phyloP scores from a whole-genome alignment of 202 grass and related monocot genomes.

The Schoenoplectus tabernaemontani region DNA sequence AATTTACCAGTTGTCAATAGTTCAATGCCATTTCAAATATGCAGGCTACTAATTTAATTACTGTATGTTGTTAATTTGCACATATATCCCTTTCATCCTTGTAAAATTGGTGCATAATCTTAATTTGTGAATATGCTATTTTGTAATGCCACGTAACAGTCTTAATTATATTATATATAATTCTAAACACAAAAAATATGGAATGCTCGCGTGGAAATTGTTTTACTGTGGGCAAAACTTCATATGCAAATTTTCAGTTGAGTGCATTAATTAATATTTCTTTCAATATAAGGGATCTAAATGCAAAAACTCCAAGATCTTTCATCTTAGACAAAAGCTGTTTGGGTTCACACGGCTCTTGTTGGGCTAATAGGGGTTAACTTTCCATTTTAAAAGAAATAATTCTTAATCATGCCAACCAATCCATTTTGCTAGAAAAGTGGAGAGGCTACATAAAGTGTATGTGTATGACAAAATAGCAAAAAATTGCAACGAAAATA shows the following conservation, averaged over 20 bases:
- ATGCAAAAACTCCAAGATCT: not conserved
- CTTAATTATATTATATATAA: not conserved
- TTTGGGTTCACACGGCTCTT: slow-evolving; percentile 27
- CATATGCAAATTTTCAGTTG: not conserved
- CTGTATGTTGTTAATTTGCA: not conserved
- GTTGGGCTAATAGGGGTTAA: slow-evolving; percentile 25
- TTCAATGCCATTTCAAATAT: not conserved
- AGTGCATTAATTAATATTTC: not conserved
- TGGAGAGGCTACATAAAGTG: not conserved
- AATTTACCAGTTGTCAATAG: not conserved
- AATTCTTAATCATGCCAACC: slow-evolving; percentile 25
- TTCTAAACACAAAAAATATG: not conserved
- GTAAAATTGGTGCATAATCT: not conserved
- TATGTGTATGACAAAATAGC: not conserved
- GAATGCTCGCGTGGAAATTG: not conserved
- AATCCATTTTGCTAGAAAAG: not conserved
- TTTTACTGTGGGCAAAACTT: not conserved
- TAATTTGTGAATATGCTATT: not conserved
- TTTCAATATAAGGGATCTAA: not conserved
- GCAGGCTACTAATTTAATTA: not conserved
- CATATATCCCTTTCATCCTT: not conserved
- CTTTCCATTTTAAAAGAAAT: slow-evolving; percentile 7
- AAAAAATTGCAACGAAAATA: not conserved
- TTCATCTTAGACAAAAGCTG: slow-evolving; percentile 30
- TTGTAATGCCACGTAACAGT: too few species aligned